A percentile compares a stretch with the other conserved stretches of the same genome.
Evolutionary conservation across 2,329 filamentous ascomycete species (phyloP).

Genomic region (Aplosporella prunicola): DNA sequence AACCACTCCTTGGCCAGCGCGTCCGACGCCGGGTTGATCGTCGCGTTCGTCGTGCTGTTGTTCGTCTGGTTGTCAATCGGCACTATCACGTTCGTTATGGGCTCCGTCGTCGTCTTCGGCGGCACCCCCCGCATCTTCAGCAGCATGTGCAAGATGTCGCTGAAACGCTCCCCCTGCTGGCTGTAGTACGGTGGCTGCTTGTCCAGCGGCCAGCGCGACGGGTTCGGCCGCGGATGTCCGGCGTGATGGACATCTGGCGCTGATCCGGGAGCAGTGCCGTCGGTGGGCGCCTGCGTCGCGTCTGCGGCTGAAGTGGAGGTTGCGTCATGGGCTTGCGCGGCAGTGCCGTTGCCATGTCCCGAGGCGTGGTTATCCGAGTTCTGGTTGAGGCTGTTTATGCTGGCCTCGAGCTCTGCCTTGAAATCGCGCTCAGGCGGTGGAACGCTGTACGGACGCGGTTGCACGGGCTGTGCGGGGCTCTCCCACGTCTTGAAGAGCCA

Average conservation of each 20-base stretch:
- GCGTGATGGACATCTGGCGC: too few species aligned
- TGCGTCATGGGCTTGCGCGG: conserved; percentile 1
- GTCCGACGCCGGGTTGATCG: conserved; percentile 23
- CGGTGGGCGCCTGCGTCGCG: neutral
- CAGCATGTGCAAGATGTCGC: conserved; percentile 48
- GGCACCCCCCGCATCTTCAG: conserved; percentile 47
- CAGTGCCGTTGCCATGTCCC: neutral
- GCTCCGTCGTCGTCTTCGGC: conserved; percentile 26
- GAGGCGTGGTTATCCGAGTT: neutral
- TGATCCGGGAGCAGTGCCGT: neutral
- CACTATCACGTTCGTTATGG: conserved; percentile 25
- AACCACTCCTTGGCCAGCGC: conserved; percentile 28
- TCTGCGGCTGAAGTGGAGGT: neutral
- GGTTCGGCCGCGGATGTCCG: too few species aligned
- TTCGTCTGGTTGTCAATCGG: conserved; percentile 11
- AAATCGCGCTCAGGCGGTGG: conserved; percentile 2
- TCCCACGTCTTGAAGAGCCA: conserved; percentile 49
- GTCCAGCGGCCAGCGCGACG: conserved; percentile 43
- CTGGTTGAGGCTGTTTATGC: conserved; percentile 5
- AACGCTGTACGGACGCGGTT: conserved; percentile 14
- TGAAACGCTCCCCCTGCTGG: conserved; percentile 48
- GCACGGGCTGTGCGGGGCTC: conserved; percentile 13
- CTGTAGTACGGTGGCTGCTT: conserved; percentile 43
- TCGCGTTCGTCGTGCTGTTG: conserved; percentile 8
- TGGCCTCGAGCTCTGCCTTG: conserved; percentile 4